Conservation (phyloP, 768 basidiomycete genomes). For the Mycena sanguinolenta region DNA sequence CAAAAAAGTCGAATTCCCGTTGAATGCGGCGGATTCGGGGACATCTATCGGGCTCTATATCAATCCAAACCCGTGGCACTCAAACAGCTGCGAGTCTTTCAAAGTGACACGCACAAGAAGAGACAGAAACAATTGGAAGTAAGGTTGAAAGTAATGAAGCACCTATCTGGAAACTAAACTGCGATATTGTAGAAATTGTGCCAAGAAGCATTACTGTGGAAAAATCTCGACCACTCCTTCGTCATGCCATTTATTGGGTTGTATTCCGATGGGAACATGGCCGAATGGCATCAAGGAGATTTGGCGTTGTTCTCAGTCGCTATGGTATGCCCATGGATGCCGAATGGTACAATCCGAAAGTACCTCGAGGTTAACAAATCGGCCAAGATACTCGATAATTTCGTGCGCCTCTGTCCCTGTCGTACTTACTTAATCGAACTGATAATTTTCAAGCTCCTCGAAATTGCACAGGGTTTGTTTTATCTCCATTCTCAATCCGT, state of each 20-base stretch:
- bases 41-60: conserved; percentile 29
- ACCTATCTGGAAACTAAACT: neutral
- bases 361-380: conserved; percentile 8
- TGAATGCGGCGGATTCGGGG: conserved; percentile 31
- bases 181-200: conserved; percentile 24
- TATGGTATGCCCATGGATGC: conserved; percentile 36
- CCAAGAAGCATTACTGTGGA: conserved; percentile 37
- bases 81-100: conserved; percentile 29
- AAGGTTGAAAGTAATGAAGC: neutral
- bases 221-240: conserved; percentile 29
- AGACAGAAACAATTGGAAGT: conserved; percentile 13
- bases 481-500: conserved; percentile 33
- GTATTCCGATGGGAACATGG: neutral
- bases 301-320: neutral
- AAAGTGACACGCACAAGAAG: conserved; percentile 6
- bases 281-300: neutral
- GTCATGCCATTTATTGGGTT: conserved; percentile 36
- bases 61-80: conserved; percentile 30
- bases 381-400: neutral
- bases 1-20: conserved; percentile 1
- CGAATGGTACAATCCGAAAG: conserved; percentile 26
- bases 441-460: conserved; percentile 20
- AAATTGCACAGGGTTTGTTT: conserved; percentile 30
- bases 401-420: conserved; percentile 6
- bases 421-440: neutral